phyloP scores from a whole-genome alignment of 306 rosid genomes.

The Spatholobus suberectus region DNA sequence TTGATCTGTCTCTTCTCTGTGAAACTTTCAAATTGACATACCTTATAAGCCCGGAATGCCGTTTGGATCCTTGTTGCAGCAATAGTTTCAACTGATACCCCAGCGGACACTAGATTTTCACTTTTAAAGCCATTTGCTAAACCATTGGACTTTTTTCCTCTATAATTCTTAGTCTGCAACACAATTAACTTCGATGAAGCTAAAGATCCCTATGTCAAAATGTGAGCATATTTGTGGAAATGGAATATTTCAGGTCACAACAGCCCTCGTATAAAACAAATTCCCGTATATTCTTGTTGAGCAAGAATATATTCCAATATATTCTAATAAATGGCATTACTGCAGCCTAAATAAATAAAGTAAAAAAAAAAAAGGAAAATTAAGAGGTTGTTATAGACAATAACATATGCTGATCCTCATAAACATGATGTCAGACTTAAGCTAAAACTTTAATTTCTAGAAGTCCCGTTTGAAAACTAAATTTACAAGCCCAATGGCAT shows the following conservation, averaged over 20 bases:
- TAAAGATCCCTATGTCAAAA: constrained; percentile 49
- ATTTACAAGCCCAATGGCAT: background rate
- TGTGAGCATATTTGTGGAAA: constrained; percentile 25
- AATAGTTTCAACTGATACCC: constrained; percentile 58
- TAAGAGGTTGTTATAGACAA: background rate
- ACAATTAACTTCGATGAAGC: constrained; percentile 43
- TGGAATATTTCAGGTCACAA: constrained; percentile 5
- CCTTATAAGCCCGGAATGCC: constrained; percentile 73
- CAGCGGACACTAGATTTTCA: constrained; percentile 44
- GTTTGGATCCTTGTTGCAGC: constrained; percentile 83
- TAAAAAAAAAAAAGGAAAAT: background rate
- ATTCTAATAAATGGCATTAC: constrained; percentile 18
- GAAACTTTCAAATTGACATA: constrained; percentile 41
- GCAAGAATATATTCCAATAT: no score
- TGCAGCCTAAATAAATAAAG: background rate
- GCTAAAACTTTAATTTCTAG: background rate
- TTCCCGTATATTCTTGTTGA: constrained; percentile 15
- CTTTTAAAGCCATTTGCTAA: constrained; percentile 37
- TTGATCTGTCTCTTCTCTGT: background rate
- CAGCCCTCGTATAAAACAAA: constrained; percentile 2
- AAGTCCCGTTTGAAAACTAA: background rate
- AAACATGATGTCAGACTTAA: background rate
- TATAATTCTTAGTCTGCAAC: constrained; percentile 43
- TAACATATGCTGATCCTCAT: background rate
- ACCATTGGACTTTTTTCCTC: constrained; percentile 30